phyloP scores from a whole-genome alignment of 1,284 basidiomycete species.

The Rhodotorula sp. region DNA sequence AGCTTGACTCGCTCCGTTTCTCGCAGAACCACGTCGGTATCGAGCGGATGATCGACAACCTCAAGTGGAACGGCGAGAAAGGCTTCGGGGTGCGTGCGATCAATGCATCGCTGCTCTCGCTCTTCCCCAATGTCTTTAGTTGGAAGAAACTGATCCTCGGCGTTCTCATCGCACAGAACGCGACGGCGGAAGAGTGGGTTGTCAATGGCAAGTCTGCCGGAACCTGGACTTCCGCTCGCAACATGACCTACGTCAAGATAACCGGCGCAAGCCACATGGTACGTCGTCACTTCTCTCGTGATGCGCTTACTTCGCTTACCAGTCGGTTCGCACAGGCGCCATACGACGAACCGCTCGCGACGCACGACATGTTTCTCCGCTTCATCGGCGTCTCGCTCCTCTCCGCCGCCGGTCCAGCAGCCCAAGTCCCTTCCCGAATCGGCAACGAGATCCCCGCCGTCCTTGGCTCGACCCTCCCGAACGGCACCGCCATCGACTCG shows the following conservation, averaged over 20 bases:
- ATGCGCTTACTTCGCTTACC: not conserved
- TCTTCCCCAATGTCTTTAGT: too few relatives aligned
- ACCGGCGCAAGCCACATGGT: slow-evolving; percentile 84
- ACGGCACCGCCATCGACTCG: slow-evolving; percentile 42
- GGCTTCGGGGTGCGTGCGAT: slow-evolving; percentile 79
- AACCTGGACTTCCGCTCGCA: slow-evolving; percentile 83
- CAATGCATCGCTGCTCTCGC: too few relatives aligned
- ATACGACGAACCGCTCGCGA: slow-evolving; percentile 79
- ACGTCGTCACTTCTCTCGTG: not conserved
- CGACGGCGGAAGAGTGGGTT: slow-evolving; percentile 70
- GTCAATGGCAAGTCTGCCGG: slow-evolving; percentile 77
- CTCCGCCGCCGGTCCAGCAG: slow-evolving; percentile 68
- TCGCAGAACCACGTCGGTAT: slow-evolving; percentile 77
- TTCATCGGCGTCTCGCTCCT: slow-evolving; percentile 83
- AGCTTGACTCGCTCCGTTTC: too few relatives aligned
- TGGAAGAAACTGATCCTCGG: too few relatives aligned
- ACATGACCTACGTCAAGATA: slow-evolving; percentile 88
- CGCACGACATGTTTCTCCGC: slow-evolving; percentile 97
- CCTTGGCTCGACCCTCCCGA: slow-evolving; percentile 47
- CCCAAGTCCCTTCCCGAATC: slow-evolving; percentile 68
- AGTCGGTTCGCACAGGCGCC: slow-evolving; percentile 57
- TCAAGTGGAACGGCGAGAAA: slow-evolving; percentile 81
- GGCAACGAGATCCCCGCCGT: slow-evolving; percentile 64
- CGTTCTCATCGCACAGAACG: slow-evolving; percentile 55
- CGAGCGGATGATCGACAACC: slow-evolving; percentile 74